phyloP scores from a whole-genome alignment of 768 basidiomycete genomes.

The Calocera cornea region DNA sequence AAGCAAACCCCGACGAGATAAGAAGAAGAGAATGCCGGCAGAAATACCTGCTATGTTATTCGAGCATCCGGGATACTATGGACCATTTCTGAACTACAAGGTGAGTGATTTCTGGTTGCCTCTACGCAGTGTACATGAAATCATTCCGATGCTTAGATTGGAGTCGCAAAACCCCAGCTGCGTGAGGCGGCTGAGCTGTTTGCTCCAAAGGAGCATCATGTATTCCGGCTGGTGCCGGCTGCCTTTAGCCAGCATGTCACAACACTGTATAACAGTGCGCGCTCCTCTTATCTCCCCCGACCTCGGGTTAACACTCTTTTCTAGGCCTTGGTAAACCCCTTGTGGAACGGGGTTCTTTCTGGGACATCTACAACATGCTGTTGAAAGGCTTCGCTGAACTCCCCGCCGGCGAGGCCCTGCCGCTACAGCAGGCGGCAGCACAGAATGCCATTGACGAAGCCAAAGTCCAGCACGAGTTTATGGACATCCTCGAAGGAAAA shows the following conservation, averaged over 20 bases:
- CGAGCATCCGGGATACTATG: conserved; percentile 20
- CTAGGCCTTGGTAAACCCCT: not conserved
- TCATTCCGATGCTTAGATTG: not conserved
- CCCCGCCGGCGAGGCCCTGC: not conserved
- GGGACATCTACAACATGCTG: not conserved
- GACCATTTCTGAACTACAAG: conserved; percentile 24
- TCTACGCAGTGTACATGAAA: no score
- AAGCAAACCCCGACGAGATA: conserved; percentile 18
- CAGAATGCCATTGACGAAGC: not conserved
- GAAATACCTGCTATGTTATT: conserved; percentile 29
- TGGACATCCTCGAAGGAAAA: not conserved
- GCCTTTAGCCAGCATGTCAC: not conserved
- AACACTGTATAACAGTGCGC: not conserved
- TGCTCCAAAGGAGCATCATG: not conserved
- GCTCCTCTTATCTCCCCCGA: no score
- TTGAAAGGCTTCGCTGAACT: not conserved
- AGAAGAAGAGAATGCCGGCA: conserved; percentile 30
- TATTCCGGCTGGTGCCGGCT: not conserved
- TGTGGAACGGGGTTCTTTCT: not conserved
- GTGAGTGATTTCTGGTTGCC: conserved; percentile 18
- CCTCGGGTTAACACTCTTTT: no score
- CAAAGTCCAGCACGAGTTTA: not conserved
- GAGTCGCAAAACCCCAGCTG: not conserved
- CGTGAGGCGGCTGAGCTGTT: not conserved
- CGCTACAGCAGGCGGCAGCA: not conserved